Conservation (phyloP, 768 basidiomycete species). For the Termitomyces sp. region DNA sequence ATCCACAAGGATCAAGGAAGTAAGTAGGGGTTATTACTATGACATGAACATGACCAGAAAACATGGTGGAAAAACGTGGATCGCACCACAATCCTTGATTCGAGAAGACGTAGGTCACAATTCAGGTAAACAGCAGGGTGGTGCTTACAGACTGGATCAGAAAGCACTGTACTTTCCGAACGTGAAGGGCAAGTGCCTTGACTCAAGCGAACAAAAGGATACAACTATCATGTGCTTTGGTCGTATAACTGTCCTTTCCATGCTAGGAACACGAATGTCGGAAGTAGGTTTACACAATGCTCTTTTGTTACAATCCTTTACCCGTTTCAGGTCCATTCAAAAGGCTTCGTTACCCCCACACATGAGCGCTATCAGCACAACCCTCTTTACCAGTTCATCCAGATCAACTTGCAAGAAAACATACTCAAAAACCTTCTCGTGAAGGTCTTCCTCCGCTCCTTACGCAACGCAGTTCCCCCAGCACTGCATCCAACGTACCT, state of each 20-base stretch:
- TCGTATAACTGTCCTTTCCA: conserved; percentile 72
- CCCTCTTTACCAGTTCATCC: conserved; percentile 66
- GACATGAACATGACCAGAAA: conserved; percentile 74
- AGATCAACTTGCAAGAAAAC: conserved; percentile 95
- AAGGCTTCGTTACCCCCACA: conserved; percentile 61
- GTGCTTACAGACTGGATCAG: conserved; percentile 35
- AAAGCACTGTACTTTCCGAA: conserved; percentile 92
- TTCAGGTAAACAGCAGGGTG: neutral
- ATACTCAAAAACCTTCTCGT: conserved; percentile 88
- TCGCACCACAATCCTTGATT: conserved; percentile 85
- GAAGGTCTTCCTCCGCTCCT: conserved; percentile 71
- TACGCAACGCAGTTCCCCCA: conserved; percentile 62
- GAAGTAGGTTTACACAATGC: conserved; percentile 46
- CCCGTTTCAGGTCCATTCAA: conserved; percentile 63
- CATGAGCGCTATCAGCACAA: conserved; percentile 46
- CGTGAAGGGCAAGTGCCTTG: conserved; percentile 67
- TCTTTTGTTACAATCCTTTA: neutral
- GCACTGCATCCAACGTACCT: conserved; percentile 69
- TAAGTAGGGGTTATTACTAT: conserved; percentile 81
- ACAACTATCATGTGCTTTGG: conserved; percentile 76
- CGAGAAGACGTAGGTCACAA: conserved; percentile 72
- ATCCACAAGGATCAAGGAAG: conserved; percentile 38
- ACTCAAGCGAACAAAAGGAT: conserved; percentile 49
- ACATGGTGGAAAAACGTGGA: conserved; percentile 93
- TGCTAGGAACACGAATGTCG: conserved; percentile 84